Base-by-base conservation (phyloP, 177 flowering plant genomes). In the Tripterygium wilfordii region DNA sequence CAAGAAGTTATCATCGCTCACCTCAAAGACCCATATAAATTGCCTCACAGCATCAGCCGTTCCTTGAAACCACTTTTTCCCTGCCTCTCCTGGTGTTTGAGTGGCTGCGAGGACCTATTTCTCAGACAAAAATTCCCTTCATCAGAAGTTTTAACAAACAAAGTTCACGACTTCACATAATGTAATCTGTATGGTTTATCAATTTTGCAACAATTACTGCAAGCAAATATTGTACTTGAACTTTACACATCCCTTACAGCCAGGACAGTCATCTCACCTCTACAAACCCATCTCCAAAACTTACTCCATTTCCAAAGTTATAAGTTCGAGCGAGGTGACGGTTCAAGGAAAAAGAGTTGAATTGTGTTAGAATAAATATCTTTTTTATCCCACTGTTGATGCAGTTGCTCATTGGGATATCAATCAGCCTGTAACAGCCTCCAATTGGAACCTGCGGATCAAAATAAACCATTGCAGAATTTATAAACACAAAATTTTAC, bases 11-110 rank as follows among this genome's bases (percentile, higher is more conserved):
- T 3, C 14, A 20, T 4, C 15, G 36, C 54, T 33, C 43, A 70
- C 75, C 71, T 70, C 71, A 49, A 70, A 70, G 25, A 70, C 68
- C 75, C 75, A 70, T 24, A 56, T 49, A 31, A 70, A 70, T 33
- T 70, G 75, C 56, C 75, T 70, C 44, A 70, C 75, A 49, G 75
- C 75, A 60, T 70, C 75, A 1, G 75, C 75, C 16, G 75, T 70
- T 56, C 75, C 75, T 49, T 67, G 76, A 33, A 71, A 71, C 76
- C 76, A 71, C 56, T 20, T 63, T 44, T 67, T 67, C 33, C 76
- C 76, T 21, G 76, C 35, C 37, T 67, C 76, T 12, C 76, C 76
- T 6, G 72, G 61, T 10, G 76, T 71, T 57, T 67, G 76, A 39
- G 72, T 71, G 12, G 76, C 76, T 23, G 76, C 76, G 18, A 71